Percentiles rank a stretch among this genome's conserved stretches.
Evolutionary conservation across 2,329 filamentous ascomycete species (phyloP).

Genomic region (Xylariaceae sp.): DNA sequence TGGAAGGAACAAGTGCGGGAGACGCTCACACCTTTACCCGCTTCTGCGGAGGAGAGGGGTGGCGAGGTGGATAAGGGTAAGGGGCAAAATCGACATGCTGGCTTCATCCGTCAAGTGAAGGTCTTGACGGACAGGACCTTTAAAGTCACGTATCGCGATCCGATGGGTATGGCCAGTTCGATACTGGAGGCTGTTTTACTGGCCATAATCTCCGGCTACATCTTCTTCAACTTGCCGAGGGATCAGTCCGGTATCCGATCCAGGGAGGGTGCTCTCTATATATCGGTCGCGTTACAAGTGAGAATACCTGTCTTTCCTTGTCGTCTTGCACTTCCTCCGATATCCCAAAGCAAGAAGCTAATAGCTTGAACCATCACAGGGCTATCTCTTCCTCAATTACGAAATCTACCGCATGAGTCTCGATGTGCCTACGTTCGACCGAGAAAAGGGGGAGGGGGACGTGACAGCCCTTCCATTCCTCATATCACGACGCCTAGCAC

Average conservation of each 20-base stretch:
- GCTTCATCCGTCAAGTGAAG: conserved; percentile 55
- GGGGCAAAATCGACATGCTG: conserved; percentile 42
- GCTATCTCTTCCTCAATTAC: conserved; percentile 70
- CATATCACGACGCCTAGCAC: conserved; percentile 62
- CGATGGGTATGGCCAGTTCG: conserved; percentile 67
- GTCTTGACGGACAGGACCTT: conserved; percentile 66
- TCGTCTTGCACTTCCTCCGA: too few relatives aligned
- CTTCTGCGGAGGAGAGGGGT: conserved; percentile 17
- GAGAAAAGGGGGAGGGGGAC: conserved; percentile 67
- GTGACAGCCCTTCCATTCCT: conserved; percentile 65
- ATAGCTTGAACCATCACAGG: too few relatives aligned
- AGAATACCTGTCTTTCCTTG: not conserved
- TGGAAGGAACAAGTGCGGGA: conserved; percentile 46
- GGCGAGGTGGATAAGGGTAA: conserved; percentile 8
- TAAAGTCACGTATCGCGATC: conserved; percentile 69
- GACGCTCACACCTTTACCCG: conserved; percentile 22
- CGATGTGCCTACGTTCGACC: conserved; percentile 71
- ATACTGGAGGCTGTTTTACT: conserved; percentile 65
- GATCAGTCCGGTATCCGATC: conserved; percentile 69
- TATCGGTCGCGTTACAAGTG: conserved; percentile 59
- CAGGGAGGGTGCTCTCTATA: conserved; percentile 67
- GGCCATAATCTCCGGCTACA: conserved; percentile 66
- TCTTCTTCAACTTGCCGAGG: conserved; percentile 61
- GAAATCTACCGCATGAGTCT: conserved; percentile 70
- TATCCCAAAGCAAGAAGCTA: too few relatives aligned